Evolutionary conservation across 2,329 filamentous ascomycete species (phyloP).

Genomic region (Talaromyces verruculosus): DNA sequence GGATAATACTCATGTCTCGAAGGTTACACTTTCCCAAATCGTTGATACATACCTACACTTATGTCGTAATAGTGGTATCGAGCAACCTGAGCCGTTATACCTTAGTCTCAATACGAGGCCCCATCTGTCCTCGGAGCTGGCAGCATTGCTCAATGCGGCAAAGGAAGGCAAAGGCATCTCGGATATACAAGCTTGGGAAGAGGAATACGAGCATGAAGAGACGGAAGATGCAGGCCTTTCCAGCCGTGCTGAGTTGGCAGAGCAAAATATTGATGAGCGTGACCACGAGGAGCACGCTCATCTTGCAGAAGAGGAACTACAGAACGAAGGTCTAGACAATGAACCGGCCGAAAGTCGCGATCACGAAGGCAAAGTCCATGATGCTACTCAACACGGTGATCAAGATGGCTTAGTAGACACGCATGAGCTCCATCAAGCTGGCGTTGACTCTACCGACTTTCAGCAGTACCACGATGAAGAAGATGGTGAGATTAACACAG

Average conservation of each 20-base stretch:
- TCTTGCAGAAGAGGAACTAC: constrained; percentile 24
- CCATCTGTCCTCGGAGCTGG: constrained; percentile 55
- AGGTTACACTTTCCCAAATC: constrained; percentile 57
- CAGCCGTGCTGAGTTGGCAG: neutral
- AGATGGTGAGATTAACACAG: constrained; percentile 1
- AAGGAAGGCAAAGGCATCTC: constrained; percentile 59
- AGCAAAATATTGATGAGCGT: constrained; percentile 22
- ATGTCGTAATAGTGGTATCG: constrained; percentile 58
- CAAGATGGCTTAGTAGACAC: constrained; percentile 3
- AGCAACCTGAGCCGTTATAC: constrained; percentile 57
- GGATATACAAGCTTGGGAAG: constrained; percentile 46
- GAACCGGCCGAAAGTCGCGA: constrained; percentile 7
- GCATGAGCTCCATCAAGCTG: neutral
- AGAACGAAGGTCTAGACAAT: constrained; percentile 9
- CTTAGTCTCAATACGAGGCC: constrained; percentile 56
- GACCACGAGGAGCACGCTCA: constrained; percentile 18
- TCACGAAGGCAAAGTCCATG: constrained; percentile 13
- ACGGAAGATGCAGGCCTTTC: constrained; percentile 5
- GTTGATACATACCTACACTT: constrained; percentile 60
- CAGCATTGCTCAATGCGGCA: constrained; percentile 53
- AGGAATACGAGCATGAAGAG: constrained; percentile 46
- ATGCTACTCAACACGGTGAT: neutral
- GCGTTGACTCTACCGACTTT: neutral
- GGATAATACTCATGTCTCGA: constrained; percentile 51
- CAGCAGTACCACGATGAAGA: constrained; percentile 15